phyloP scores from a whole-genome alignment of 108 stramenopile species.

The Pseudonitzschia delicatissima region DNA sequence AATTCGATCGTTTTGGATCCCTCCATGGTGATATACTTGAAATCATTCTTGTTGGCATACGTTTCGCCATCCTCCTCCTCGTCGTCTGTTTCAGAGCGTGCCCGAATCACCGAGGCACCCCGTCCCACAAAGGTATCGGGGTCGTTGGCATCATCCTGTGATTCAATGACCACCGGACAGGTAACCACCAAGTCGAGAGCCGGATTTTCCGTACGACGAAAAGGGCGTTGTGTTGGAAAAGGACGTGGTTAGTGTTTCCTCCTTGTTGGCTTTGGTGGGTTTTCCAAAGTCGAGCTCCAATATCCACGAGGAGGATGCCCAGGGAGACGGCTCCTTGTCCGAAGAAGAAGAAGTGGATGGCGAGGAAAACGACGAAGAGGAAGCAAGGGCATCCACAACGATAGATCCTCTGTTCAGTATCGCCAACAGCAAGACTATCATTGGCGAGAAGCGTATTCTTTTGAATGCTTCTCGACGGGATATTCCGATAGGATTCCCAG shows the following conservation, averaged over 20 bases:
- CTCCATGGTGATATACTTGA: slow-evolving; percentile 49
- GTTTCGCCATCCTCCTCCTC: neutral
- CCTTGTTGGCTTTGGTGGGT: slow-evolving; percentile 14
- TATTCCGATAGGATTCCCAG: no score
- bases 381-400: neutral
- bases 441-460: no score
- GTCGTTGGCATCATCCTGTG: slow-evolving; percentile 18
- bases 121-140: slow-evolving; percentile 22
- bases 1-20: slow-evolving; percentile 53
- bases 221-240: neutral
- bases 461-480: no score
- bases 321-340: slow-evolving; percentile 34
- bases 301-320: slow-evolving; percentile 61
- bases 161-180: slow-evolving; percentile 37
- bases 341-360: neutral
- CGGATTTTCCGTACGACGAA: slow-evolving; percentile 33
- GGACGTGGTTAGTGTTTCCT: slow-evolving; percentile 29
- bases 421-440: neutral
- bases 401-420: no score
- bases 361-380: neutral
- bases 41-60: neutral
- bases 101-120: slow-evolving; percentile 12
- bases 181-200: slow-evolving; percentile 45
- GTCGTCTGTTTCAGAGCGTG: neutral
- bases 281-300: slow-evolving; percentile 41